Percentiles rank a stretch among this genome's conserved stretches.
These are phyloP conservation scores for Fusarium sp. DNA, from an alignment of 2,329 filamentous ascomycete genomes.

Conservation along the genomic window DNA sequence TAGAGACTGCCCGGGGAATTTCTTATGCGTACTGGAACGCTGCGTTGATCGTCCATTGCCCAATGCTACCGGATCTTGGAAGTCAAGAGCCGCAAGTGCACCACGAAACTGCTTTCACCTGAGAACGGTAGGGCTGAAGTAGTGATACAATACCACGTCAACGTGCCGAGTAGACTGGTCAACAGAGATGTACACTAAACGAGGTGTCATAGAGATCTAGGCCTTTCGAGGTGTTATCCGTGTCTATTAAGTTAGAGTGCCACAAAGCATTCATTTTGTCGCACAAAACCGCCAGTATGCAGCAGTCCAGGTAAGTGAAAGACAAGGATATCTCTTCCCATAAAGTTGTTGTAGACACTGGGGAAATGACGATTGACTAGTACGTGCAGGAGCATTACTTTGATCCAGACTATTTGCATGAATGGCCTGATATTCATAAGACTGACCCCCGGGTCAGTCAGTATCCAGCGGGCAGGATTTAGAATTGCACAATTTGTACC, in stretches of 20 bases:
- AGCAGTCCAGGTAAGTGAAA: constrained; percentile 29
- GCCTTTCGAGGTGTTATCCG: constrained; percentile 32
- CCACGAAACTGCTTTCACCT: constrained; percentile 25
- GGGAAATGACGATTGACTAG: constrained; percentile 42
- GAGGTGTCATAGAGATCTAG: constrained; percentile 13
- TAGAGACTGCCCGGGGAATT: constrained; percentile 21
- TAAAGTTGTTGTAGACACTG: constrained; percentile 23
- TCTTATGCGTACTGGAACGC: constrained; percentile 21
- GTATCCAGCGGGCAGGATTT: constrained; percentile 9
- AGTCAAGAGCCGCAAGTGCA: constrained; percentile 31
- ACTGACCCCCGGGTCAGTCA: constrained; percentile 13
- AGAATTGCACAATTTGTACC: constrained; percentile 23
- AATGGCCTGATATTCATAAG: constrained; percentile 38
- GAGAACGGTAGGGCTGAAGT: constrained; percentile 34
- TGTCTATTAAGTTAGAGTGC: constrained; percentile 27
- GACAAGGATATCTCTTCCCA: constrained; percentile 38
- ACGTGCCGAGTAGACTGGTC: constrained; percentile 19
- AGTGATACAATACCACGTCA: constrained; percentile 38
- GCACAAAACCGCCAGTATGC: constrained; percentile 23
- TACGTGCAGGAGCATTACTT: constrained; percentile 30
- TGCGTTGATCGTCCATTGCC: constrained; percentile 30
- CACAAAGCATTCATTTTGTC: constrained; percentile 30
- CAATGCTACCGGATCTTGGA: constrained; percentile 33
- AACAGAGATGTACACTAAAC: constrained; percentile 22
- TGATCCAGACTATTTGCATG: constrained; percentile 30